These are phyloP conservation scores for Lactarius psammicola DNA, from an alignment of 768 basidiomycete species.

Conservation along the genomic window DNA sequence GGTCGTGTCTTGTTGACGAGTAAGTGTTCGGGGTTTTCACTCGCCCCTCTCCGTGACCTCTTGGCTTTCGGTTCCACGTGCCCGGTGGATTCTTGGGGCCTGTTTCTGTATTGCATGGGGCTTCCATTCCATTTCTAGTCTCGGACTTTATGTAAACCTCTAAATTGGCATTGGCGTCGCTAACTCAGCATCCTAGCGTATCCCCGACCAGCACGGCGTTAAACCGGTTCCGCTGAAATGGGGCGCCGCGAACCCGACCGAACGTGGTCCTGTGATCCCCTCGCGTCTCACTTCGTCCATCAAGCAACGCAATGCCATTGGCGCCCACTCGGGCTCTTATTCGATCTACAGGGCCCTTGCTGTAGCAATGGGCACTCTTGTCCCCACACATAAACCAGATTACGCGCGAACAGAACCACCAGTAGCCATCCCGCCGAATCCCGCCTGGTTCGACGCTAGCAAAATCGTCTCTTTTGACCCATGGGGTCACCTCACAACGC, in stretches of 20 bases:
- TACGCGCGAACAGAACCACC: slow-evolving; percentile 84
- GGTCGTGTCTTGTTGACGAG: slow-evolving; percentile 82
- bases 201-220: slow-evolving; percentile 91
- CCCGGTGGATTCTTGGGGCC: neutral
- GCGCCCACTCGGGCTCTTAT: slow-evolving; percentile 91
- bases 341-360: slow-evolving; percentile 92
- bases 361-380: slow-evolving; percentile 84
- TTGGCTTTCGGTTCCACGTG: neutral
- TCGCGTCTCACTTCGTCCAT: slow-evolving; percentile 81
- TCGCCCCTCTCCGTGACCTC: slow-evolving; percentile 24
- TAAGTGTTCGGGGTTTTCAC: slow-evolving; percentile 40
- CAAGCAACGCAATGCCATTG: slow-evolving; percentile 90
- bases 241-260: slow-evolving; percentile 64
- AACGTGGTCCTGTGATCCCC: slow-evolving; percentile 86
- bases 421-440: slow-evolving; percentile 70
- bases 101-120: neutral
- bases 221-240: slow-evolving; percentile 74
- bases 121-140: slow-evolving; percentile 1
- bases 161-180: slow-evolving; percentile 3
- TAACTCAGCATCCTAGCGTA: slow-evolving; percentile 50
- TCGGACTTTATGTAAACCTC: slow-evolving; percentile 8
- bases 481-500: slow-evolving; percentile 85
- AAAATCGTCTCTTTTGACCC: slow-evolving; percentile 95
- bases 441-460: slow-evolving; percentile 67
- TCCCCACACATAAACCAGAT: slow-evolving; percentile 78